These are phyloP conservation scores for Xanthoceras sorbifolium DNA, from an alignment of 345 rosid genomes.

Conservation along the genomic window DNA sequence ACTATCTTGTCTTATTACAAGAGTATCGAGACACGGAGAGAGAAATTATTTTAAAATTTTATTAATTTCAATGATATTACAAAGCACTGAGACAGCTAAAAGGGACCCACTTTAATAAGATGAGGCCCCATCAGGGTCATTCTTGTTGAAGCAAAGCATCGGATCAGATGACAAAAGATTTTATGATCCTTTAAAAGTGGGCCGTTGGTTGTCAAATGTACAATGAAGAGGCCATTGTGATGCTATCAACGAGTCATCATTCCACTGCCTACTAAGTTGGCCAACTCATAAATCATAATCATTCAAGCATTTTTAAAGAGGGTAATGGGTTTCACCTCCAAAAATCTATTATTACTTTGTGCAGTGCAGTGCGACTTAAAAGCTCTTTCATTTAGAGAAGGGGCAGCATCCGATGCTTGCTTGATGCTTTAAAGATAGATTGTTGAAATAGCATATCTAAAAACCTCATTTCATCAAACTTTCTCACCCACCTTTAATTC, in stretches of 20 bases:
- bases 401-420: constrained; percentile 38
- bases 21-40: not conserved
- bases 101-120: not conserved
- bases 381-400: not conserved
- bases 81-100: not conserved
- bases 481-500: not conserved
- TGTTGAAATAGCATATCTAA: constrained; percentile 11
- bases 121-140: not conserved
- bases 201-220: not conserved
- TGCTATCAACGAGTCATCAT: constrained; percentile 14
- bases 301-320: constrained; percentile 3
- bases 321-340: constrained; percentile 4
- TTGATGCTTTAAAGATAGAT: not conserved
- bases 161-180: not conserved
- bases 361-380: constrained; percentile 12
- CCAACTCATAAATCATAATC: constrained; percentile 25
- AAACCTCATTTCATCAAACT: not conserved
- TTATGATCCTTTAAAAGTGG: constrained; percentile 11
- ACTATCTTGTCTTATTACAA: constrained; percentile 32
- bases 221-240: not conserved
- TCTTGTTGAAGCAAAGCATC: not conserved
- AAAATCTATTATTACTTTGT: constrained; percentile 4
- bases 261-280: constrained; percentile 20
- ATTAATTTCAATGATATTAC: constrained; percentile 6
- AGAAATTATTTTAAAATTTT: no score